phyloP scores from a whole-genome alignment of 2,329 filamentous ascomycete species.

The Drechslerella coelobrocha region DNA sequence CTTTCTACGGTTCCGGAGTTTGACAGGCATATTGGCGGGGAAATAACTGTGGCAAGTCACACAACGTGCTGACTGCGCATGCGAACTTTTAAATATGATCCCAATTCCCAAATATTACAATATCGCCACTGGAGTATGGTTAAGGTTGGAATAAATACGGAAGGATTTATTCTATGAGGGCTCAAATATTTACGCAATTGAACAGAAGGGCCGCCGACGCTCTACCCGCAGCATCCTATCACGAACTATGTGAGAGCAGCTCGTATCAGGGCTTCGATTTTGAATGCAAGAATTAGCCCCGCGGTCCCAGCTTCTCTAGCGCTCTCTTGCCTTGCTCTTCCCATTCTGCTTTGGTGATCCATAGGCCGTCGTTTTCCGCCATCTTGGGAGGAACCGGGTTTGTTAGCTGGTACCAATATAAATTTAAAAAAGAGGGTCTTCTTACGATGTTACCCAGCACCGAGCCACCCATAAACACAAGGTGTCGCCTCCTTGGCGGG shows the following conservation, averaged over 20 bases:
- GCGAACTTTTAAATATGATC: no score
- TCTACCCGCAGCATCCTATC: neutral
- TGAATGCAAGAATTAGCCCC: slow-evolving; percentile 58
- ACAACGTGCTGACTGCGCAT: no score
- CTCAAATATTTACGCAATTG: no score
- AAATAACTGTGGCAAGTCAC: no score
- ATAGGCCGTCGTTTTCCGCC: slow-evolving; percentile 99
- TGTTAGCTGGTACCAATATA: slow-evolving; percentile 6
- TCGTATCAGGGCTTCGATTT: neutral
- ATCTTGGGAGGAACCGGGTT: slow-evolving; percentile 67
- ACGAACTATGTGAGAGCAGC: neutral
- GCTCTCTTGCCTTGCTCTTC: slow-evolving; percentile 84
- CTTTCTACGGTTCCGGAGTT: no score
- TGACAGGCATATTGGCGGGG: no score
- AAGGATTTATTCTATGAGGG: no score
- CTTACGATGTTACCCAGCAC: slow-evolving; percentile 89
- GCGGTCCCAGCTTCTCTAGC: slow-evolving; percentile 89
- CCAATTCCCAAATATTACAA: no score
- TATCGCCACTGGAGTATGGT: no score
- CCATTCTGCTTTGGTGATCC: slow-evolving; percentile 97
- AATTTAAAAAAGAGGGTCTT: slow-evolving; percentile 29
- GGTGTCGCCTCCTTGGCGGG: slow-evolving; percentile 91
- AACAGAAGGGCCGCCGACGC: no score
- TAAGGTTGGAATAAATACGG: no score
- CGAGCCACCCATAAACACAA: slow-evolving; percentile 98